A percentile compares a stretch with the other conserved stretches of the same genome.
Evolutionary conservation across 169 alveolate species (phyloP).

Genomic region (Eimeria maxima): DNA sequence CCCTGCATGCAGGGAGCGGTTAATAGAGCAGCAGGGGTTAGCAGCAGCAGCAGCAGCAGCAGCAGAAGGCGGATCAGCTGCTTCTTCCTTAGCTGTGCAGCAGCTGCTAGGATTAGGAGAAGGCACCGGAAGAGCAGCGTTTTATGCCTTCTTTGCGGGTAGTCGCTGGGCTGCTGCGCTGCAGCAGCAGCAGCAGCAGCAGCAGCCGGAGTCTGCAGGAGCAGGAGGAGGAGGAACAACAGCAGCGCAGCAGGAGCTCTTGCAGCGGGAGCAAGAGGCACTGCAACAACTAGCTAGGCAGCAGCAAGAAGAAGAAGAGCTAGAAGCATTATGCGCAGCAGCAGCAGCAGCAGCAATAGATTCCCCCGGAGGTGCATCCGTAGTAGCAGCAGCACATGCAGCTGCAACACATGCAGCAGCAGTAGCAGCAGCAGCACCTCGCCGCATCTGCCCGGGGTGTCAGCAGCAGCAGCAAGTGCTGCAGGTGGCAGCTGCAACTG

Average conservation of each 20-base stretch:
- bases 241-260: not conserved
- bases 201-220: conserved; percentile 40
- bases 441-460: conserved; percentile 22
- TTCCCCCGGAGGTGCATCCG: conserved; percentile 19
- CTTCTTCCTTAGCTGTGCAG: conserved; percentile 16
- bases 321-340: conserved; percentile 24
- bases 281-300: conserved; percentile 21
- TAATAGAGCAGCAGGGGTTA: conserved; percentile 35
- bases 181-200: conserved; percentile 52
- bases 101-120: conserved; percentile 15
- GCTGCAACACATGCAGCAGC: not conserved
- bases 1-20: conserved; percentile 45
- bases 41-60: conserved; percentile 60
- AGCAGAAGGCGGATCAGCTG: conserved; percentile 12
- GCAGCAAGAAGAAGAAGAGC: conserved; percentile 47
- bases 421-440: not conserved
- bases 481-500: conserved; percentile 25
- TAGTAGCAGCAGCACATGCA: not conserved
- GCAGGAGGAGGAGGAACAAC: conserved; percentile 18
- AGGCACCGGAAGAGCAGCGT: conserved; percentile 35
- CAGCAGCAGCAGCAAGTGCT: conserved; percentile 54
- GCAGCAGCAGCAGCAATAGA: conserved; percentile 40
- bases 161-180: conserved; percentile 37
- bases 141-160: conserved; percentile 3
- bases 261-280: conserved; percentile 44